Evolutionary conservation across 176 grass and related monocot genomes (phyloP), one percentile per base, ranked within the genome.

Genomic region (Aegilops umbellulata): DNA sequence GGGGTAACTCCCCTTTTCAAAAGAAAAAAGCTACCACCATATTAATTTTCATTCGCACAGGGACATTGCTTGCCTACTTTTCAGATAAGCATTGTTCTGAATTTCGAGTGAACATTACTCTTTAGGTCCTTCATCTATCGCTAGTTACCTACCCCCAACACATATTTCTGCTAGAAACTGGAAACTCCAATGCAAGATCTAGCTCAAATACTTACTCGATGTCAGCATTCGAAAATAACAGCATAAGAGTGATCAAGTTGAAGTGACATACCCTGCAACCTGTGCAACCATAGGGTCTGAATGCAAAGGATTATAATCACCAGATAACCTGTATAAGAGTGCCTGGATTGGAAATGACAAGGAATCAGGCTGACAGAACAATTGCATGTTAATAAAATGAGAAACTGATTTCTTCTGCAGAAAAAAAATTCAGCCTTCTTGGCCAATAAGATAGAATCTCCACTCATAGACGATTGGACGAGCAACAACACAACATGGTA

Each of bases 251-350:
- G 26, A 57, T 55, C 68, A 35, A 13, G 49, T 4, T 47, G 10
- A 53, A 25, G 64, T 60, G 60, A 6, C 92, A 94, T 92, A 99
- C 97, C 97, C 90, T 41, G 97, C 97, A 91, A 80, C 53, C 41
- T 92, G 88, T 81, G 97, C 92, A 83, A 96, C 60, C 82, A 82
- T 83, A 84, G 97, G 94, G 69, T 96, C 97, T 85, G 92, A 90
- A 92, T 98, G 97, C 81, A 98, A 90, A 80, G 97, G 97, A 88
- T 98, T 98, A 36, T 96, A 98, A 83, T 98, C 94, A 46, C 97
- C 97, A 79, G 88, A 95, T 75, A 98, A 67, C 78, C 97, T 93
- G 79, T 98, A 98, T 8, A 98, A 55, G 39, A 98, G 87, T 57
- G 94, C 97, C 92, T 98, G 83, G 44, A 84, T 80, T 27, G 30